Evolutionary conservation across 176 grass and related monocot genomes (phyloP).

Genomic region (Avena atlantica): DNA sequence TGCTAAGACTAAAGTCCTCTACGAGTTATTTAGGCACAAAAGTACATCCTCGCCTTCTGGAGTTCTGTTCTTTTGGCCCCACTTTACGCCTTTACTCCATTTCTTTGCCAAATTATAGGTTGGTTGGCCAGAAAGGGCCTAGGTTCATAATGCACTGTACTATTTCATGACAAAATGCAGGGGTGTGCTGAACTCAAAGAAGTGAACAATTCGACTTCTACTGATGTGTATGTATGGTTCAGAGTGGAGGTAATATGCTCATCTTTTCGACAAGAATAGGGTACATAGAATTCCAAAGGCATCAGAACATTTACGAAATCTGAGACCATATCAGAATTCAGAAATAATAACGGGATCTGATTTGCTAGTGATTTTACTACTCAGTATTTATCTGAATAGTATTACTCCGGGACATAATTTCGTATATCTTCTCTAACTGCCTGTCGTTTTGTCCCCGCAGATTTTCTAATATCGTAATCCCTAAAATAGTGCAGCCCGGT

Average conservation of each 20-base stretch:
- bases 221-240: background rate
- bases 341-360: background rate
- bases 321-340: background rate
- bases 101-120: constrained; percentile 15
- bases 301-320: background rate
- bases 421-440: background rate
- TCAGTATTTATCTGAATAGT: background rate
- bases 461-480: too few species aligned
- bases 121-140: constrained; percentile 36
- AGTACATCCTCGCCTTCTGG: background rate
- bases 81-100: background rate
- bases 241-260: background rate
- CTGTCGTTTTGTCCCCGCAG: too few species aligned
- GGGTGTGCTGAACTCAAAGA: background rate
- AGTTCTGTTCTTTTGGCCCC: background rate
- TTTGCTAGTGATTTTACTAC: background rate
- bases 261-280: background rate
- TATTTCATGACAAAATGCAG: background rate
- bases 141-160: background rate
- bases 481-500: too few species aligned
- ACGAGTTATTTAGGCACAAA: constrained; percentile 22
- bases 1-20: constrained; percentile 29
- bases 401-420: background rate
- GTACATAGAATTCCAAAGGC: constrained; percentile 4
- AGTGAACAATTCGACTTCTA: background rate